phyloP scores from a whole-genome alignment of 2,329 filamentous ascomycete genomes.

The Esteya vermicola region DNA sequence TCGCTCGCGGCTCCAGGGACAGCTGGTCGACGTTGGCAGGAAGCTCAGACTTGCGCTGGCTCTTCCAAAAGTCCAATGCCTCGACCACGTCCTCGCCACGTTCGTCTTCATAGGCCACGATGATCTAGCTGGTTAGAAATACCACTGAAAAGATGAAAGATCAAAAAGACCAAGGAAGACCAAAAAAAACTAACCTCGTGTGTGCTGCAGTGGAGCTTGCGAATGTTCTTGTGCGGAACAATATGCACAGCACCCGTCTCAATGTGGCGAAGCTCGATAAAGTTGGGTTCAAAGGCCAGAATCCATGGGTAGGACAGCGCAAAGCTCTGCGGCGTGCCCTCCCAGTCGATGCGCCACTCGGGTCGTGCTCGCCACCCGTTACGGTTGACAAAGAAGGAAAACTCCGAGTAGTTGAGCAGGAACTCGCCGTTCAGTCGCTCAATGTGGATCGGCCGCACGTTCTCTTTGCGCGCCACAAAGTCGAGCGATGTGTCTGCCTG shows the following conservation, averaged over 20 bases:
- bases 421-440: constrained; percentile 96
- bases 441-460: constrained; percentile 89
- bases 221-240: constrained; percentile 88
- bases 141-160: not conserved
- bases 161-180: constrained; percentile 14
- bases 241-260: constrained; percentile 93
- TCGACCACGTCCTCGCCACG: constrained; percentile 85
- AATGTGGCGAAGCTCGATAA: constrained; percentile 91
- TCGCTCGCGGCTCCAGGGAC: too few relatives aligned
- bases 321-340: constrained; percentile 82
- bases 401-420: constrained; percentile 94
- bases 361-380: constrained; percentile 94
- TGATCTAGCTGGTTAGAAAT: constrained; percentile 48
- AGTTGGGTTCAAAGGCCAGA: constrained; percentile 90
- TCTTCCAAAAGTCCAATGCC: constrained; percentile 92
- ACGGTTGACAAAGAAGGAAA: constrained; percentile 97
- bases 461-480: constrained; percentile 88
- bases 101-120: constrained; percentile 97
- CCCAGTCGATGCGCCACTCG: constrained; percentile 97
- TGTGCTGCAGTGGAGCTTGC: constrained; percentile 94
- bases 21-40: too few relatives aligned
- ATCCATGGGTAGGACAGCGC: constrained; percentile 96
- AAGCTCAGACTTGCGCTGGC: constrained; percentile 29
- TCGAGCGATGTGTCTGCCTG: constrained; percentile 96
- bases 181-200: constrained; percentile 58